These are phyloP conservation scores for Botrytis deweyae DNA, from an alignment of 2,329 filamentous ascomycete species.

Conservation along the genomic window DNA sequence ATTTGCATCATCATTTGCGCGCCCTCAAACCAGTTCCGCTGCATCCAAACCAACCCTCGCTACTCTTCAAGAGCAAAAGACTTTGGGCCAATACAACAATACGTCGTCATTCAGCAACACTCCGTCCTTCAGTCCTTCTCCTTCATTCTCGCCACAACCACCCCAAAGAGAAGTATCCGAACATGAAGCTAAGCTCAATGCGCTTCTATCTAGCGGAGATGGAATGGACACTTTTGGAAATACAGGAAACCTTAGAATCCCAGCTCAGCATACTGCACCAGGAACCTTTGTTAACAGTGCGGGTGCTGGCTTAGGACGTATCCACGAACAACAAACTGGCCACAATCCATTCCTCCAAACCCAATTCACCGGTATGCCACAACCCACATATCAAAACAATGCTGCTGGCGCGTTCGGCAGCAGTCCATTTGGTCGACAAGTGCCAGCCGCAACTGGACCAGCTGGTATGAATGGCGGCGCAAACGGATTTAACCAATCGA, in stretches of 20 bases:
- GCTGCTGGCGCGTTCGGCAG: constrained; percentile 31
- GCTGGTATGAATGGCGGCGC: constrained; percentile 54
- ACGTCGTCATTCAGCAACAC: constrained; percentile 51
- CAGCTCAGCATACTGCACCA: constrained; percentile 92
- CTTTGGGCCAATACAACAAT: constrained; percentile 50
- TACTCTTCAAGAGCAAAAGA: constrained; percentile 80
- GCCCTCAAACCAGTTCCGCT: constrained; percentile 53
- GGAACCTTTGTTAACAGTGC: constrained; percentile 97
- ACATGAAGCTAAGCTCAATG: constrained; percentile 76
- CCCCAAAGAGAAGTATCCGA: constrained; percentile 57
- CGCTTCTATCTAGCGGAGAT: constrained; percentile 80
- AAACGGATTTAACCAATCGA: constrained; percentile 40
- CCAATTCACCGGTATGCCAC: constrained; percentile 78
- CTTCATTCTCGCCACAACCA: constrained; percentile 47
- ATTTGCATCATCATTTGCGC: constrained; percentile 75
- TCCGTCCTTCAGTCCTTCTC: constrained; percentile 47
- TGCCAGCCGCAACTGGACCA: constrained; percentile 57
- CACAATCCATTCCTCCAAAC: constrained; percentile 87
- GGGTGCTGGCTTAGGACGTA: constrained; percentile 70
- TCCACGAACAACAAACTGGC: constrained; percentile 61
- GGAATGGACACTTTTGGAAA: constrained; percentile 98
- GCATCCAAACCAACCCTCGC: constrained; percentile 68
- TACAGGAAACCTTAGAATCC: constrained; percentile 91
- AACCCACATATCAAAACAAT: constrained; percentile 52
- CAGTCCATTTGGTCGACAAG: constrained; percentile 40